phyloP scores from a whole-genome alignment of 371 early-diverging fungal genomes.

The Mucor saturninus region DNA sequence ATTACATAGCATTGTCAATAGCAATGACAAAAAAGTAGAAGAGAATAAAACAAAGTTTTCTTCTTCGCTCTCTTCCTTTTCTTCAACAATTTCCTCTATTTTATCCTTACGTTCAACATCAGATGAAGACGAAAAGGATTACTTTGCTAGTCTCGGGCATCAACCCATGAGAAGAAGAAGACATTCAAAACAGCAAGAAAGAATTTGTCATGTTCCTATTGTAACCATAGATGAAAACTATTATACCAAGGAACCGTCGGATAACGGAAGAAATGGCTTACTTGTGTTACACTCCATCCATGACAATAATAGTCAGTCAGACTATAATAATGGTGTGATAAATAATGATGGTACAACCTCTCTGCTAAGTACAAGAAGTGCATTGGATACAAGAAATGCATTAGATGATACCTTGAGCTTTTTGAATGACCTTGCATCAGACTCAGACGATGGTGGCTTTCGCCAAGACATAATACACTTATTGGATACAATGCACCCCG shows the following conservation, averaged over 20 bases:
- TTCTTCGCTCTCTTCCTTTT: not conserved
- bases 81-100: not conserved
- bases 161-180: not conserved
- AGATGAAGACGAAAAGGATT: too few species aligned
- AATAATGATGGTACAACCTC: not conserved
- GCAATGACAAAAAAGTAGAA: not conserved
- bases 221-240: not conserved
- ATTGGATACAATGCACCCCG: not conserved
- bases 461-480: constrained; percentile 12
- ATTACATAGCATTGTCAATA: not conserved
- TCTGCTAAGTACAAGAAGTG: constrained; percentile 12
- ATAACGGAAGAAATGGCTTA: constrained; percentile 10
- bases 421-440: constrained; percentile 11
- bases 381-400: constrained; percentile 25
- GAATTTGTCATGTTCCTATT: not conserved
- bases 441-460: constrained; percentile 23
- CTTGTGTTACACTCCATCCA: constrained; percentile 14
- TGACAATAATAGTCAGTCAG: not conserved
- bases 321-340: not conserved
- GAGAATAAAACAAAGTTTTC: not conserved
- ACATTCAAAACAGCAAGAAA: not conserved
- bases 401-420: constrained; percentile 26
- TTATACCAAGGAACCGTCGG: not conserved
- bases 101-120: not conserved
- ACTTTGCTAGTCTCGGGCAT: not conserved